phyloP scores from a whole-genome alignment of 305 asterid genomes.

The Rubia tinctorum region DNA sequence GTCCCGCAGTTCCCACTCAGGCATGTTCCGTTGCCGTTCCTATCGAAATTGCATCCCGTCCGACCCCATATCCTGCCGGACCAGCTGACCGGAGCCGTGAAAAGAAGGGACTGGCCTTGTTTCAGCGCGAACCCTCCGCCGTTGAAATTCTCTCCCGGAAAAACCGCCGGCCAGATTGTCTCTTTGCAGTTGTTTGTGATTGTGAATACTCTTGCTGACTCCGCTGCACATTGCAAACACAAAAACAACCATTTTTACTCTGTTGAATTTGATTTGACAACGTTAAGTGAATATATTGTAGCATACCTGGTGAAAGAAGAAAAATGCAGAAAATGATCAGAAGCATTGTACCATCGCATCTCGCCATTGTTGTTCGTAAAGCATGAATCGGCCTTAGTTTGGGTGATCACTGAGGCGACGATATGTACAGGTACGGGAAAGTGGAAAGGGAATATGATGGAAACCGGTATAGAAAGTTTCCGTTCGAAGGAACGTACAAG shows the following conservation, averaged over 20 bases:
- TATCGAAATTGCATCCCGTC: conserved; percentile 80
- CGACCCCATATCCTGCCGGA: conserved; percentile 89
- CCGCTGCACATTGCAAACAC: conserved; percentile 31
- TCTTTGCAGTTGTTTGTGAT: conserved; percentile 70
- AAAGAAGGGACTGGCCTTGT: conserved; percentile 49
- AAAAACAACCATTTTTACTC: no score
- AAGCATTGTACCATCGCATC: neutral
- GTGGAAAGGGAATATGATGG: neutral
- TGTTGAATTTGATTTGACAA: no score
- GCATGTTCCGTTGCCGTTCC: conserved; percentile 64
- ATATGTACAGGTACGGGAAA: neutral
- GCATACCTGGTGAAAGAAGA: conserved; percentile 25
- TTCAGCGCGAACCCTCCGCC: conserved; percentile 73
- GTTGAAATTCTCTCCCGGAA: conserved; percentile 60
- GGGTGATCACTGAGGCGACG: neutral
- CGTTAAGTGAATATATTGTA: neutral
- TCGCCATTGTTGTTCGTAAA: conserved; percentile 3
- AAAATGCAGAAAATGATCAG: conserved; percentile 7
- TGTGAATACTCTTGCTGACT: conserved; percentile 67
- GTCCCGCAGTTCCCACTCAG: conserved; percentile 77
- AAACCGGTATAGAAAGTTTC: conserved; percentile 5
- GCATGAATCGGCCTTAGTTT: neutral
- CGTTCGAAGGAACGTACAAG: conserved; percentile 28
- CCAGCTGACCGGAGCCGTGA: conserved; percentile 76
- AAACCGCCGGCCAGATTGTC: conserved; percentile 82